Conservation (phyloP, 768 basidiomycete species). For the Agaricus blazei region DNA sequence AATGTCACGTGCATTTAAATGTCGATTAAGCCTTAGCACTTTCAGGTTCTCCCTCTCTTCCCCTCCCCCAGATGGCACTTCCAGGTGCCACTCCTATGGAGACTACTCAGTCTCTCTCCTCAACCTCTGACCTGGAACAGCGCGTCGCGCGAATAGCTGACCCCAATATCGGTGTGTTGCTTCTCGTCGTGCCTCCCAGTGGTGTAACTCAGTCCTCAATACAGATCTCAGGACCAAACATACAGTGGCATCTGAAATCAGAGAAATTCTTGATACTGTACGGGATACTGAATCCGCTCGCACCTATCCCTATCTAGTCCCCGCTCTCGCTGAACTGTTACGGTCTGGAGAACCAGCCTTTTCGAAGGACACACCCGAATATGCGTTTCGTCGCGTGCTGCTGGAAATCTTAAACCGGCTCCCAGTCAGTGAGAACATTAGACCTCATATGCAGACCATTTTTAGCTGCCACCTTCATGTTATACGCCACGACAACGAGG, state of each 20-base stretch:
- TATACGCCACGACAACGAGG: constrained; percentile 90
- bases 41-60: neutral
- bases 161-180: constrained; percentile 57
- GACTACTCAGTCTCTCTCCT: constrained; percentile 26
- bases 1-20: constrained; percentile 7
- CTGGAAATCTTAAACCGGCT: constrained; percentile 89
- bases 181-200: neutral
- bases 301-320: constrained; percentile 68
- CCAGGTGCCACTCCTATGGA: constrained; percentile 30
- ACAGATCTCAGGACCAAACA: constrained; percentile 70
- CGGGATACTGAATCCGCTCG: constrained; percentile 69
- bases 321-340: constrained; percentile 67
- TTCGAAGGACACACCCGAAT: constrained; percentile 63
- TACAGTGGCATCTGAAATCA: constrained; percentile 68
- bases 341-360: constrained; percentile 63
- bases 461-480: constrained; percentile 80
- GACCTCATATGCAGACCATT: constrained; percentile 59
- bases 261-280: constrained; percentile 77
- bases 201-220: neutral
- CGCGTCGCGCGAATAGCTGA: constrained; percentile 72
- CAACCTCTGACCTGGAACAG: constrained; percentile 58
- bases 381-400: constrained; percentile 80
- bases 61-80: constrained; percentile 19
- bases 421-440: constrained; percentile 74
- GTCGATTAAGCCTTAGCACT: constrained; percentile 9